Evolutionary conservation across 345 rosid genomes (phyloP).

Genomic region (Durio zibethinus): DNA sequence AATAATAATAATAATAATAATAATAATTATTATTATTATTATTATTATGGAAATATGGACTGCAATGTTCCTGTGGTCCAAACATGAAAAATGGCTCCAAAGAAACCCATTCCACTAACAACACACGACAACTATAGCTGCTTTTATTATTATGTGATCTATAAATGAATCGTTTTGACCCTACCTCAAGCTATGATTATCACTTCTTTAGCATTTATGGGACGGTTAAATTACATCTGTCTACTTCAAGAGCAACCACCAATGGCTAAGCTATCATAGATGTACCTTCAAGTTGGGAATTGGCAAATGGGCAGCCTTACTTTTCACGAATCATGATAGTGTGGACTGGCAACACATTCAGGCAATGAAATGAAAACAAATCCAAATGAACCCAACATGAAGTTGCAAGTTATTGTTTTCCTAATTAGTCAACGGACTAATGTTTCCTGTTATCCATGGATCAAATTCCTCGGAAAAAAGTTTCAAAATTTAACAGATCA

Average conservation of each 20-base stretch:
- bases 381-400: not conserved
- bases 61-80: slow-evolving; percentile 9
- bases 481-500: not conserved
- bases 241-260: not conserved
- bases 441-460: not conserved
- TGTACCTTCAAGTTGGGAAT: not conserved
- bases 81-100: not conserved
- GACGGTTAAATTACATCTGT: not conserved
- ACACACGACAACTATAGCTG: not conserved
- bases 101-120: slow-evolving; percentile 6
- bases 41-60: not conserved
- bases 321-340: not conserved
- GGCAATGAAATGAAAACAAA: not conserved
- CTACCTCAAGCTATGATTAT: not conserved
- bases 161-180: not conserved
- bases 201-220: slow-evolving; percentile 4
- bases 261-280: slow-evolving; percentile 1
- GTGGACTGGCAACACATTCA: not conserved
- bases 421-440: not conserved
- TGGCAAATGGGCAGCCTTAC: not conserved
- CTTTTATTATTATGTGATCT: not conserved
- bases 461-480: not conserved
- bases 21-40: too few species aligned
- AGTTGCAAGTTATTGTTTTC: not conserved
- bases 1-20: too few species aligned